Percentiles rank a stretch among this genome's conserved stretches.
Conservation (phyloP, 345 rosid species). For the Cardiospermum halicacabum region DNA sequence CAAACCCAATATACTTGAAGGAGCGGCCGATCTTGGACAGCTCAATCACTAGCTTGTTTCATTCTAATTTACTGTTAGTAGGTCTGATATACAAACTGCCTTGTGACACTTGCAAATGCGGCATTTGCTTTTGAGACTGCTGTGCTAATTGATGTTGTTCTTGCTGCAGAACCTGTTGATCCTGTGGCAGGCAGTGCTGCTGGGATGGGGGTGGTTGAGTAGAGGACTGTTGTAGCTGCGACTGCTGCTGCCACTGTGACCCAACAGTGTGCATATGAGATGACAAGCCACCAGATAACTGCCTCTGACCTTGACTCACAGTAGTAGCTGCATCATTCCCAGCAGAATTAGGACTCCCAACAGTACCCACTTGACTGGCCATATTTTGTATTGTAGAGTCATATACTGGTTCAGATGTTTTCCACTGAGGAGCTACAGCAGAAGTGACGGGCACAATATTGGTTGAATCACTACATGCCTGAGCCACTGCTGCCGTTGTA, state of each 20-base stretch:
- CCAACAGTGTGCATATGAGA: conserved; percentile 39
- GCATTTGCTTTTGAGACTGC: conserved; percentile 53
- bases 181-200: conserved; percentile 46
- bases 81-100: conserved; percentile 57
- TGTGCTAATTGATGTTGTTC: conserved; percentile 33
- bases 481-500: conserved; percentile 33
- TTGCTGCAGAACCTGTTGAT: conserved; percentile 33
- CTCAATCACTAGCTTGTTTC: conserved; percentile 37
- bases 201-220: conserved; percentile 39
- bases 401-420: conserved; percentile 47
- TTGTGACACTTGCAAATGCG: conserved; percentile 56
- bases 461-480: conserved; percentile 42
- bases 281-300: conserved; percentile 52
- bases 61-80: conserved; percentile 61
- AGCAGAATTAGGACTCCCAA: conserved; percentile 43
- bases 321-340: conserved; percentile 48
- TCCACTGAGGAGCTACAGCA: conserved; percentile 40
- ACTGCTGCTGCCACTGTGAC: conserved; percentile 45
- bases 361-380: conserved; percentile 40
- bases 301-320: conserved; percentile 52
- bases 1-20: conserved; percentile 44
- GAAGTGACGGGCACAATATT: conserved; percentile 35
- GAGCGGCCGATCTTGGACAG: conserved; percentile 38
- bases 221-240: conserved; percentile 40
- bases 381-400: conserved; percentile 36